Percentiles rank a stretch among this genome's conserved stretches.
These are phyloP conservation scores for Macaranga tanarius DNA, from an alignment of 441 rosid genomes.

Conservation along the genomic window DNA sequence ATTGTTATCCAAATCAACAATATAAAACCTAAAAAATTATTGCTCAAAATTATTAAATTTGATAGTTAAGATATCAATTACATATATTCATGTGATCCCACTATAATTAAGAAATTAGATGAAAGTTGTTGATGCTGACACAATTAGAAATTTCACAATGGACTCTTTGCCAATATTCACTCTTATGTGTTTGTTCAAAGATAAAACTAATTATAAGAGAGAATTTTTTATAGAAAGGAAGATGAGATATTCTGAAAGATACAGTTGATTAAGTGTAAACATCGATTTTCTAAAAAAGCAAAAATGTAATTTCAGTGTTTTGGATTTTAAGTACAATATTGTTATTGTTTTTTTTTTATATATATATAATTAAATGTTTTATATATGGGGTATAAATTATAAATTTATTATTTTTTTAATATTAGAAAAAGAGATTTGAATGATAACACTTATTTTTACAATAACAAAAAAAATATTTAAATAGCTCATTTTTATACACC, in stretches of 20 bases:
- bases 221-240: neutral
- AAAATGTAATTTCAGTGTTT: neutral
- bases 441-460: too few relatives aligned
- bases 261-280: neutral
- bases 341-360: too few relatives aligned
- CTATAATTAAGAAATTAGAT: neutral
- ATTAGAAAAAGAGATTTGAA: too few relatives aligned
- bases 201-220: neutral
- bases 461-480: too few relatives aligned
- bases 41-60: neutral
- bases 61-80: neutral
- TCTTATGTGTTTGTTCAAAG: neutral
- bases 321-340: too few relatives aligned
- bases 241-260: neutral
- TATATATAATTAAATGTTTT: too few relatives aligned
- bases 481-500: too few relatives aligned
- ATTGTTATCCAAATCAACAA: too few relatives aligned
- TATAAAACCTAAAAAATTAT: neutral
- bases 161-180: too few relatives aligned
- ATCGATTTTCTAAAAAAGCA: neutral
- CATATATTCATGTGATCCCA: neutral
- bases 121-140: neutral
- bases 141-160: neutral
- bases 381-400: too few relatives aligned
- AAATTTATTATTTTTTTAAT: too few relatives aligned